Evolutionary conservation across 371 early-diverging fungal genomes (phyloP).

Genomic region (Mycotypha africana): DNA sequence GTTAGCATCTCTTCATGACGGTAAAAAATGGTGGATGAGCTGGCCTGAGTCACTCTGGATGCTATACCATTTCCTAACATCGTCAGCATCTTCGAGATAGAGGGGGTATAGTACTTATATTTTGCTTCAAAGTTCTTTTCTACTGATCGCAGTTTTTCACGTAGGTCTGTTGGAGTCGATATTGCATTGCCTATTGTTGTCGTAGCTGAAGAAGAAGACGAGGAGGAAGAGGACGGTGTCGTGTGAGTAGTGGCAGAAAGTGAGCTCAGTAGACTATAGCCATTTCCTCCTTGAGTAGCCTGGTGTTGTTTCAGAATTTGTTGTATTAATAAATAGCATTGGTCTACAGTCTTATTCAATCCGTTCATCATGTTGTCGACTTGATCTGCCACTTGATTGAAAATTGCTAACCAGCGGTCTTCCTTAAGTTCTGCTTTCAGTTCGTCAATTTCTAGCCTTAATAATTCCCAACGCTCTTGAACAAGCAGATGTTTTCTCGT

Average conservation of each 20-base stretch:
- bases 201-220: constrained; percentile 1
- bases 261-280: constrained; percentile 2
- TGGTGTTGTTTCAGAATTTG: background rate
- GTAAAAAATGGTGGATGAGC: constrained; percentile 32
- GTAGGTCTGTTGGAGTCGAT: background rate
- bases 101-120: constrained; percentile 55
- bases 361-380: constrained; percentile 59
- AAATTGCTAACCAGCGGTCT: constrained; percentile 54
- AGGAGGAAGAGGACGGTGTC: constrained; percentile 6
- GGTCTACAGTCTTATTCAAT: constrained; percentile 48
- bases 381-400: constrained; percentile 53
- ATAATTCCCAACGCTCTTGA: constrained; percentile 42
- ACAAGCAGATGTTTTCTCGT: constrained; percentile 31
- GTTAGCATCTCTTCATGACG: constrained; percentile 47
- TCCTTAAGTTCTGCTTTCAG: constrained; percentile 54
- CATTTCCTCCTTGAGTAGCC: constrained; percentile 29
- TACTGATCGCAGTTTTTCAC: constrained; percentile 32
- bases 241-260: constrained; percentile 2
- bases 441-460: constrained; percentile 42
- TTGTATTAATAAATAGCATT: too few relatives aligned
- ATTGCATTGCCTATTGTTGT: background rate
- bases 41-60: constrained; percentile 28
- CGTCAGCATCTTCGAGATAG: constrained; percentile 53
- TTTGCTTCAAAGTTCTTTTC: constrained; percentile 61
- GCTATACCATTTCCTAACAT: constrained; percentile 58